Conservation (phyloP, 306 rosid genomes). For the Carpinus fangiana region DNA sequence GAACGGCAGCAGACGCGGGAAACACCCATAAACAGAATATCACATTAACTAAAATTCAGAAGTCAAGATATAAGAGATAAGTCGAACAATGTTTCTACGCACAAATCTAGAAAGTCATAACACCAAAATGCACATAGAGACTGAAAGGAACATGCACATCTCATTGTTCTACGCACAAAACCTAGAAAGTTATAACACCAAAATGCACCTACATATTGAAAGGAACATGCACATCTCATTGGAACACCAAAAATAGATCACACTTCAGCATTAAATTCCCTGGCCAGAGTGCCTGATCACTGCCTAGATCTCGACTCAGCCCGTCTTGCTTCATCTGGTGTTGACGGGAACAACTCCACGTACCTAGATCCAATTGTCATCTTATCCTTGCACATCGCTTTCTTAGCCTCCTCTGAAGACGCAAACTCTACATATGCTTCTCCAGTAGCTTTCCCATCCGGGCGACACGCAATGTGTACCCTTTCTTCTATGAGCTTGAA, state of each 20-base stretch:
- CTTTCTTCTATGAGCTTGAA: slow-evolving; percentile 72
- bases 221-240: neutral
- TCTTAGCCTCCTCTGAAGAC: slow-evolving; percentile 85
- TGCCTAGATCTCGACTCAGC: slow-evolving; percentile 97
- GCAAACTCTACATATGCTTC: slow-evolving; percentile 95
- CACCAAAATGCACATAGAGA: slow-evolving; percentile 17
- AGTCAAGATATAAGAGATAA: neutral
- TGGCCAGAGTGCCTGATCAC: slow-evolving; percentile 38
- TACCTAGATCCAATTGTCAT: slow-evolving; percentile 98
- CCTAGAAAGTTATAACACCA: slow-evolving; percentile 17
- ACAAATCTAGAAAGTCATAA: slow-evolving; percentile 2
- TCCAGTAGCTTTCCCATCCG: slow-evolving; percentile 97
- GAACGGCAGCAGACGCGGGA: too few relatives aligned
- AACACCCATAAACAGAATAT: neutral
- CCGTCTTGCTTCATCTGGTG: slow-evolving; percentile 92
- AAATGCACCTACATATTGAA: slow-evolving; percentile 3
- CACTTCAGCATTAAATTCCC: slow-evolving; percentile 5
- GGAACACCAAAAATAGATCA: slow-evolving; percentile 28
- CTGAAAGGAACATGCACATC: neutral
- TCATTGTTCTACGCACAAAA: slow-evolving; percentile 4
- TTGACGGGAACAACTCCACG: slow-evolving; percentile 97
- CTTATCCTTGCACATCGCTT: slow-evolving; percentile 94
- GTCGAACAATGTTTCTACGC: slow-evolving; percentile 2
- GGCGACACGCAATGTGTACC: slow-evolving; percentile 88
- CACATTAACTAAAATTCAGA: neutral